These are phyloP conservation scores for Pythium dissotocum DNA, from an alignment of 352 stramenopile species.

Conservation along the genomic window DNA sequence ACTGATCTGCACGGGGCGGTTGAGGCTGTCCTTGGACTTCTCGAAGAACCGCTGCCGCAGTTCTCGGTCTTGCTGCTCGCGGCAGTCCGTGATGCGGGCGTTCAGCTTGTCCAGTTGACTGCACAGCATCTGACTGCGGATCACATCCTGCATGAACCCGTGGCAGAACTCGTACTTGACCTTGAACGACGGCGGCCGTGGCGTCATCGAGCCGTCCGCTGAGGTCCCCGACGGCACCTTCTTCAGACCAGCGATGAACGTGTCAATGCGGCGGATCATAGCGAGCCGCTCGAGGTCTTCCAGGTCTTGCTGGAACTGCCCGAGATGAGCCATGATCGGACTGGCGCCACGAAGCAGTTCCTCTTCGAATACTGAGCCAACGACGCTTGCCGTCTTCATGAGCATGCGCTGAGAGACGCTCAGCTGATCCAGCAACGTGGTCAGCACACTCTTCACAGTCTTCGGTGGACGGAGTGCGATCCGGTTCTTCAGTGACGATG, in stretches of 20 bases:
- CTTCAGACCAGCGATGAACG: slow-evolving; percentile 69
- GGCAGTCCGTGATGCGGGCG: slow-evolving; percentile 64
- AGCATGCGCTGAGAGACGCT: slow-evolving; percentile 85
- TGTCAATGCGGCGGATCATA: slow-evolving; percentile 81
- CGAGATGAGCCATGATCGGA: slow-evolving; percentile 73
- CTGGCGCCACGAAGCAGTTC: slow-evolving; percentile 66
- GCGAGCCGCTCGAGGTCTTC: slow-evolving; percentile 70
- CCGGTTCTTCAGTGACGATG: slow-evolving; percentile 63
- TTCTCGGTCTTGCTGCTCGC: slow-evolving; percentile 75
- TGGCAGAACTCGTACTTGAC: slow-evolving; percentile 87
- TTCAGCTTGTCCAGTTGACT: slow-evolving; percentile 83
- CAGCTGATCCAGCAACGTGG: slow-evolving; percentile 80
- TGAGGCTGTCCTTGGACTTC: slow-evolving; percentile 68
- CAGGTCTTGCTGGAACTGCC: slow-evolving; percentile 63
- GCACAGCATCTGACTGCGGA: slow-evolving; percentile 80
- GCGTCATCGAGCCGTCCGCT: background rate
- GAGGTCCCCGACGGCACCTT: slow-evolving; percentile 7
- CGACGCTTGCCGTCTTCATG: slow-evolving; percentile 86
- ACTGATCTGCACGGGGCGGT: slow-evolving; percentile 35
- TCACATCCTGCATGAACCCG: slow-evolving; percentile 85
- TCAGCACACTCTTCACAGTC: slow-evolving; percentile 85
- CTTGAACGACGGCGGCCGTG: slow-evolving; percentile 38
- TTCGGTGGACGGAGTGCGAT: slow-evolving; percentile 66
- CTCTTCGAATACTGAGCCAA: slow-evolving; percentile 75
- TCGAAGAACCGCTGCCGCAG: slow-evolving; percentile 76